Conservation (phyloP, 306 rosid species). For the Astragalus glycyphyllos region DNA sequence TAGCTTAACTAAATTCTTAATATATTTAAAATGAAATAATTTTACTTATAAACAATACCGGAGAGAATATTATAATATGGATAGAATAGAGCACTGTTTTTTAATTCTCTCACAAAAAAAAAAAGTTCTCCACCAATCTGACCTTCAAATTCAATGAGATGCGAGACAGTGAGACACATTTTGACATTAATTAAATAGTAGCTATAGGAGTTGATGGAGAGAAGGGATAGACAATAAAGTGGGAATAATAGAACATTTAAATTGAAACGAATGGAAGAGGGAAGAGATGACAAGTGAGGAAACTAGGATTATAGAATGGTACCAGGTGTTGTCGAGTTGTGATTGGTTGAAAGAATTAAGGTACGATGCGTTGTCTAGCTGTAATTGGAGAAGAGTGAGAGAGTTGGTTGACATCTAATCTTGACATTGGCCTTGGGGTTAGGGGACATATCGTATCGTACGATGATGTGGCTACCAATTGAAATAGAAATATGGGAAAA, state of each 20-base stretch:
- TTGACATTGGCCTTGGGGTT: constrained; percentile 23
- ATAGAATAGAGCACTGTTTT: too few species aligned
- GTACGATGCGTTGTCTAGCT: constrained; percentile 44
- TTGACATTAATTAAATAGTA: neutral
- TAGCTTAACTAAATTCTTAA: too few species aligned
- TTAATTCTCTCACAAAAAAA: too few species aligned
- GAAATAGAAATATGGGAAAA: neutral
- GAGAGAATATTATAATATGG: too few species aligned
- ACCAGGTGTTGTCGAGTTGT: constrained; percentile 49
- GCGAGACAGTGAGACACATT: too few species aligned
- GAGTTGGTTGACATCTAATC: constrained; percentile 34
- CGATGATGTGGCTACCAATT: constrained; percentile 30
- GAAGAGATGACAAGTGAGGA: neutral
- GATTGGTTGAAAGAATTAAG: constrained; percentile 15
- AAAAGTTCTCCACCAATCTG: too few species aligned
- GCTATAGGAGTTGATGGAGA: too few species aligned
- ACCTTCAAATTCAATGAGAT: too few species aligned
- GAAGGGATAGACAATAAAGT: neutral
- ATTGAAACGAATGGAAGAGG: neutral
- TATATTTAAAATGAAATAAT: too few species aligned
- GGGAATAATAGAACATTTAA: neutral
- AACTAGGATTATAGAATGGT: neutral
- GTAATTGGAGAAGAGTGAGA: constrained; percentile 7
- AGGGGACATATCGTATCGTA: constrained; percentile 50
- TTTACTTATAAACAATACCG: too few species aligned